Evolutionary conservation across 78 protist species (phyloP).

Genomic region (Chrysochromulina parva): DNA sequence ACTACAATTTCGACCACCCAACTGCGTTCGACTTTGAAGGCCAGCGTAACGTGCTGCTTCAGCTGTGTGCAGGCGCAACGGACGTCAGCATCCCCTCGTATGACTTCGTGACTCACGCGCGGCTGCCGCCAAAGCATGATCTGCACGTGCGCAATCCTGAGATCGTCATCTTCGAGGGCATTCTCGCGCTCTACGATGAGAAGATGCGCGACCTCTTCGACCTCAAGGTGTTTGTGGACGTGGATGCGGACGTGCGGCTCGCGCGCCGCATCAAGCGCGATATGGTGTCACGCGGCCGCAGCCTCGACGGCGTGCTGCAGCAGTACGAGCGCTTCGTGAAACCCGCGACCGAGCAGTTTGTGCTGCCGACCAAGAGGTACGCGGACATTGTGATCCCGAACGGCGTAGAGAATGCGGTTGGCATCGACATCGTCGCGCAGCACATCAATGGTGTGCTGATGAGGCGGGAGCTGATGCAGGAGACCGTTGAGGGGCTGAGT

Average conservation of each 20-base stretch:
- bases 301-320: background rate
- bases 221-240: constrained; percentile 30
- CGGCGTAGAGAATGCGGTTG: constrained; percentile 35
- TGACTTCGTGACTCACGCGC: constrained; percentile 22
- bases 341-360: constrained; percentile 31
- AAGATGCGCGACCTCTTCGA: constrained; percentile 15
- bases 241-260: constrained; percentile 15
- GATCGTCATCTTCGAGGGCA: constrained; percentile 37
- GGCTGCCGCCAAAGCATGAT: background rate
- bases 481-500: no score
- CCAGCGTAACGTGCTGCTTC: background rate
- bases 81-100: constrained; percentile 12
- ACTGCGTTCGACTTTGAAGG: constrained; percentile 28
- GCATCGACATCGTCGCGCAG: constrained; percentile 41
- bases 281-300: constrained; percentile 40
- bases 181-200: constrained; percentile 24
- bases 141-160: background rate
- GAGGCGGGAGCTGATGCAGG: no score
- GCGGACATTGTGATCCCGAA: constrained; percentile 61
- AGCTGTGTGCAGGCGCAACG: background rate
- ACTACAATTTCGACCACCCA: constrained; percentile 43
- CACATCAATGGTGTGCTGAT: constrained; percentile 25
- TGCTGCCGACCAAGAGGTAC: constrained; percentile 29
- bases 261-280: constrained; percentile 41
- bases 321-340: constrained; percentile 56